Evolutionary conservation across 2,329 filamentous ascomycete species (phyloP), one percentile per base, ranked within the genome.

Genomic region (Diaporthe velutina): DNA sequence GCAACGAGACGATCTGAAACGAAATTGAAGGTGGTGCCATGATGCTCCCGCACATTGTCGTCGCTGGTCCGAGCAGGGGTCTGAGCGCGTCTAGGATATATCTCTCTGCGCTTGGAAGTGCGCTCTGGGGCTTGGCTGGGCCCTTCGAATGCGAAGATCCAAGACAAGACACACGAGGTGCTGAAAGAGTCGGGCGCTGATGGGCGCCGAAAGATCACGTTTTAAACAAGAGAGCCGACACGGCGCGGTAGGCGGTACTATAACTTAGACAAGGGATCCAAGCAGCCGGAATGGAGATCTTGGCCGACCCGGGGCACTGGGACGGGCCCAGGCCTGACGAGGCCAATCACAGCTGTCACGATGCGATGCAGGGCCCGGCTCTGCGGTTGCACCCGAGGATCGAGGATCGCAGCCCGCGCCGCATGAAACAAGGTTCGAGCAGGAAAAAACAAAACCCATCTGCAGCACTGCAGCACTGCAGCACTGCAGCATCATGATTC

Each of bases 371-470:
- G 33, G 64, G 64, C 64, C 64, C 64, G 64, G 64, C 64, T 35
- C 19, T 19, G 64, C 64, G 64, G 64, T 67, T 67, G 64, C 64
- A 67, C 64, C 64, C 64, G 64, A 67, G 64, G 64, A 67, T 67
- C 64, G 64, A 67, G 64, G 64, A 67, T 67, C 64, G 64, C n/a
- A 67, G 64, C 45, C 64, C 45, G 64, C 45, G 64, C 64, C 45
- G 64, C 64, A 67, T 67, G 64, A 67, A 52, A 67, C 64, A 67
- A 40, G 60, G 64, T 52, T 67, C 22, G 48, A 38, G 64, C 64
- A 67, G 30, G 45, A 52, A 67, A 52, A 67, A 67, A 52, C 30
- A 38, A 67, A 45, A 52, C n/a, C 12, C 25, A 40, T 3, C 57
- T 60, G 57, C 57, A 40, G 55, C 12, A 19, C 54, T 19, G 54